A percentile compares a stretch with the other conserved stretches of the same genome.
phyloP scores from a whole-genome alignment of 2,329 filamentous ascomycete species.

The Aureobasidium pullulans region DNA sequence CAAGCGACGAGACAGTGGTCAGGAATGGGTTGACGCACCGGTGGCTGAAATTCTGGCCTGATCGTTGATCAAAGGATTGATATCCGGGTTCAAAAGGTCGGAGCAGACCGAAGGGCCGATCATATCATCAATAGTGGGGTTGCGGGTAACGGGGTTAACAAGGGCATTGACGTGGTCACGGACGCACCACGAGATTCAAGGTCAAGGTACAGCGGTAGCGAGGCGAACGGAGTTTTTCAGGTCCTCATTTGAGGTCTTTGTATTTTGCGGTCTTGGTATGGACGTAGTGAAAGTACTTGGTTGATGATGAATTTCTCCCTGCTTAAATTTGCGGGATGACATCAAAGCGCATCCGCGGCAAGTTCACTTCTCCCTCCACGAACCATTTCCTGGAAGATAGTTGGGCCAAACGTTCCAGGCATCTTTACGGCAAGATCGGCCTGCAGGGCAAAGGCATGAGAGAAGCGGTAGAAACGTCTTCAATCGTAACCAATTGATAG shows the following conservation, averaged over 20 bases:
- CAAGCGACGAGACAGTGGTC: constrained; percentile 9
- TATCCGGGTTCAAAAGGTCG: background rate
- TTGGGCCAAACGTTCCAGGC: background rate
- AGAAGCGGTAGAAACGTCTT: background rate
- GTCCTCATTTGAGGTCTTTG: background rate
- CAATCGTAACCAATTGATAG: background rate
- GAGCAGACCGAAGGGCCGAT: background rate
- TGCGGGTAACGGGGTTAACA: background rate
- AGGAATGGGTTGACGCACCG: background rate
- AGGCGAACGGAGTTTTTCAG: constrained; percentile 1
- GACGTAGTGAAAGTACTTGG: background rate
- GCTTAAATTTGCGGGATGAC: background rate
- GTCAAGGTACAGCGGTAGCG: background rate
- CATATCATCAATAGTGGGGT: background rate
- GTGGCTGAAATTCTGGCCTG: background rate
- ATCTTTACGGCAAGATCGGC: background rate
- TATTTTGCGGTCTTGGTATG: background rate
- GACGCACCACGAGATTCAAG: background rate
- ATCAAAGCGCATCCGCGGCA: background rate
- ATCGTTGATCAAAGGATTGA: background rate
- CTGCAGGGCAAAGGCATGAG: background rate
- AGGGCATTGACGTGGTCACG: background rate
- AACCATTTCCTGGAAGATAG: background rate
- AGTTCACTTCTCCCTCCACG: background rate
- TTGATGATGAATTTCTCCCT: background rate